Evolutionary conservation across 164 flowering plant species (phyloP), one percentile per base, ranked within the genome.

Genomic region (Litsea cubeba): DNA sequence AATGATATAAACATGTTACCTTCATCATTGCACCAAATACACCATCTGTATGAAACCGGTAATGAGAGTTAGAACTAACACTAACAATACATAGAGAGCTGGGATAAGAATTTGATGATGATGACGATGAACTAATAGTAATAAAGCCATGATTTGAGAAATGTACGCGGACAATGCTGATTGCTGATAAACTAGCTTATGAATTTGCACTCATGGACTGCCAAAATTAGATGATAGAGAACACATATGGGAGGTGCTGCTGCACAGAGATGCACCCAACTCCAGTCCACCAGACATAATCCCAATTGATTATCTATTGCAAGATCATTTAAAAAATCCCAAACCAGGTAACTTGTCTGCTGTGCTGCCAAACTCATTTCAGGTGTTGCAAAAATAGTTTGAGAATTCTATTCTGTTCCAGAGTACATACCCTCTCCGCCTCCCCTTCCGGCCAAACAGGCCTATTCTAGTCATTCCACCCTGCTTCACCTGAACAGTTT

Each of bases 11-110:
- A 46, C 12, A 23, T 1, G 70, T 81, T 78, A 91, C 98, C 91
- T 94, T 90, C 98, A 95, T 95, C 93, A 82, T 88, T 71, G 98
- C 98, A 82, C 95, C 98, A 84, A 95, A 95, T 35, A 91, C 84
- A 46, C 99, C 99, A 83, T 95, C 99, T 95, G 81, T 57, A 20
- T 50, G 65, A 73, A 73, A 23, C 24, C 51, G 2, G 7, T 14
- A 54, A 54, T 54, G n/a, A 15, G 5, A 15, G 60, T 54, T 18
- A 54, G 60, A 54, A 54, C 17, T 11, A 54, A 54, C n/a, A 3
- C 17, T 54, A 51, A 54, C 4, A 54, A 54, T 40, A 40, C 46
- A 40, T 40, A 40, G 46, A 40, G 8, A 40, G 46, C 1, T 40
- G 46, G 46, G 46, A 40, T 40, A 40, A 5, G 46, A 40, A 40